Base-by-base conservation (phyloP, 768 basidiomycete species). In the Coprinopsis sp. region DNA sequence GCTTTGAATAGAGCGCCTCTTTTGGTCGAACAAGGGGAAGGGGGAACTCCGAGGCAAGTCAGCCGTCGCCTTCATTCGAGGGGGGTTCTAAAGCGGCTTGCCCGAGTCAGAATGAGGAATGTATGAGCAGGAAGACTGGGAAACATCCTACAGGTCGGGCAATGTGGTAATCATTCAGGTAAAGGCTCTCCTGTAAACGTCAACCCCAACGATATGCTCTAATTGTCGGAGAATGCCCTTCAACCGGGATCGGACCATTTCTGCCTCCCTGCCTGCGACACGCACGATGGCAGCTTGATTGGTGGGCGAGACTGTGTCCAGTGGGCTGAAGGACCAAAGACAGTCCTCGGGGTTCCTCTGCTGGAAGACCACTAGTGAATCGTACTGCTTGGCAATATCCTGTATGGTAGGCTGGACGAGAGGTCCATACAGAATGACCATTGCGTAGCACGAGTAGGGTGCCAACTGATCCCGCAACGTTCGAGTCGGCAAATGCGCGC, bases 381-480 rank as follows among this genome's bases (percentile, higher is more conserved):
- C 64, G 54, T 84, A 84, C 53, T 72, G 61, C 18, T 51, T 63
- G 19, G 64, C 58, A 39, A 97, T 68, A 38, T 71, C 61, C 1
- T 59, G 46, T 25, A 86, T 68, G 4, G 84, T 65, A 1, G 56
- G 56, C 36, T 68, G 64, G 16, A 82, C 69, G 46, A 72, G 62
- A 0, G 87, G 84, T 3, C 94, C 95, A 51, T 76, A 78, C 50
- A 97, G 74, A 51, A 96, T 70, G 16, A 95, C 64, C 53, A 82
- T 93, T 16, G 91, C 92, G 63, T 95, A 97, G 64, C 91, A 94
- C 6, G 86, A 77, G 60, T 95, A 97, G 2, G 92, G 91, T 7
- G 70, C 71, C 45, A 96, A 72, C 49, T 75, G 75, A 36, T 83
- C 77, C 7, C 61, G 67, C 33, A 91, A 74, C 4, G 74, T 63